These are phyloP conservation scores for Aureobasidium zeae DNA, from an alignment of 2,329 filamentous ascomycete genomes.

Conservation along the genomic window DNA sequence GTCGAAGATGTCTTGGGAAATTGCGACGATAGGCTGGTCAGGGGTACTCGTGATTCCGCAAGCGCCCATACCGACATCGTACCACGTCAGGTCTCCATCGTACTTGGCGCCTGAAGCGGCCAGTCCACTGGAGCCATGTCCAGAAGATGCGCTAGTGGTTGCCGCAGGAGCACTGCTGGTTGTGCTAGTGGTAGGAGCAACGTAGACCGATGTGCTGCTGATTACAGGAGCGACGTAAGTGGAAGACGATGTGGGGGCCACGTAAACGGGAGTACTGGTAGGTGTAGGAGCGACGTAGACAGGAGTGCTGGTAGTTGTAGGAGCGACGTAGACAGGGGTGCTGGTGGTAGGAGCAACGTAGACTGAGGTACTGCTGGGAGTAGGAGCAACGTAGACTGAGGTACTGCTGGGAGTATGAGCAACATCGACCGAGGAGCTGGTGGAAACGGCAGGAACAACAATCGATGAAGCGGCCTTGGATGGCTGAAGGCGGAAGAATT, in stretches of 20 bases:
- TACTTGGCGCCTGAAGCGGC: constrained; percentile 31
- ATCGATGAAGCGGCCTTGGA: constrained; percentile 16
- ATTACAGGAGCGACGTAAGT: constrained; percentile 18
- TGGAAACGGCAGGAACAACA: constrained; percentile 1
- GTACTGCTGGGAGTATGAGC: constrained; percentile 20
- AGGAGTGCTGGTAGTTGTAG: constrained; percentile 19
- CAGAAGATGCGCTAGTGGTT: constrained; percentile 18
- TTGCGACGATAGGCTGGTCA: constrained; percentile 56
- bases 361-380: constrained; percentile 19
- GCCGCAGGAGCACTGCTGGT: constrained; percentile 18
- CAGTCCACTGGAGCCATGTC: constrained; percentile 19
- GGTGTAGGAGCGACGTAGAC: constrained; percentile 20
- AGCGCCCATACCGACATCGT: constrained; percentile 56
- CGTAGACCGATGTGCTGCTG: constrained; percentile 17
- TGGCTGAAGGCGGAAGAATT: constrained; percentile 12
- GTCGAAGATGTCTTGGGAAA: constrained; percentile 54
- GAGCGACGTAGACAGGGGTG: constrained; percentile 14
- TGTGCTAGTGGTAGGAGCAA: constrained; percentile 20
- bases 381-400: constrained; percentile 20
- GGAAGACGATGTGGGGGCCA: constrained; percentile 20
- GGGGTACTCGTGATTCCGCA: constrained; percentile 57
- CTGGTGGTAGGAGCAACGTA: constrained; percentile 21
- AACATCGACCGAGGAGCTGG: constrained; percentile 20
- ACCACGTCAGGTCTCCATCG: constrained; percentile 66
- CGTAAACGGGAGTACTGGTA: constrained; percentile 17